phyloP scores from a whole-genome alignment of 2,329 filamentous ascomycete genomes.

The Colletotrichum navitas region DNA sequence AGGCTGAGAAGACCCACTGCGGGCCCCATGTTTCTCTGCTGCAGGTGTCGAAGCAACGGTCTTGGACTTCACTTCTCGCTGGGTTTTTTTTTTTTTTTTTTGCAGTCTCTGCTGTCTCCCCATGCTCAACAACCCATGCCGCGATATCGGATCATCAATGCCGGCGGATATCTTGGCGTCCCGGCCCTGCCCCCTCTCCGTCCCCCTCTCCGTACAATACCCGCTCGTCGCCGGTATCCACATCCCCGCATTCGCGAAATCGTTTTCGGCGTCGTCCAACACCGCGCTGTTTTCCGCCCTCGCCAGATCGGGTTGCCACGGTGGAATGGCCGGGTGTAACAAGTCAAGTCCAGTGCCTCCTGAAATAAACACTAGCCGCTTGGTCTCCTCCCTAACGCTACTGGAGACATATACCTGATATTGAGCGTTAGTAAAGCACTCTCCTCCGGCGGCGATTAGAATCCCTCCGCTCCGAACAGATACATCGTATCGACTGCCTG shows the following conservation, averaged over 20 bases:
- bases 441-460: too few species aligned
- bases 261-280: not conserved
- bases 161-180: constrained; percentile 27
- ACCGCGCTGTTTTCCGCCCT: not conserved
- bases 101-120: not conserved
- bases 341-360: not conserved
- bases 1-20: constrained; percentile 21
- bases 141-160: constrained; percentile 12
- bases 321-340: not conserved
- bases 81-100: too few species aligned
- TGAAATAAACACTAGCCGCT: not conserved
- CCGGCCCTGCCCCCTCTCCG: constrained; percentile 7
- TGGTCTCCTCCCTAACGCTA: not conserved
- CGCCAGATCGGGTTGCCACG: not conserved
- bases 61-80: not conserved
- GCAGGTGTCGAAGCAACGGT: not conserved
- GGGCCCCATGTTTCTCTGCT: constrained; percentile 1
- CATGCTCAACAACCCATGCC: constrained; percentile 9
- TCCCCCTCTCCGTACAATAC: not conserved
- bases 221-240: constrained; percentile 27
- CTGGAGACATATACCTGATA: not conserved
- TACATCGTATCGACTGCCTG: not conserved
- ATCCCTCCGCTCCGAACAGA: not conserved
- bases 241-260: not conserved
- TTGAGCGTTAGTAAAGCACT: not conserved